A percentile compares a stretch with the other conserved stretches of the same genome.
These are phyloP conservation scores for Pelargonium myrrhifolium DNA, from an alignment of 441 rosid genomes.

Conservation along the genomic window DNA sequence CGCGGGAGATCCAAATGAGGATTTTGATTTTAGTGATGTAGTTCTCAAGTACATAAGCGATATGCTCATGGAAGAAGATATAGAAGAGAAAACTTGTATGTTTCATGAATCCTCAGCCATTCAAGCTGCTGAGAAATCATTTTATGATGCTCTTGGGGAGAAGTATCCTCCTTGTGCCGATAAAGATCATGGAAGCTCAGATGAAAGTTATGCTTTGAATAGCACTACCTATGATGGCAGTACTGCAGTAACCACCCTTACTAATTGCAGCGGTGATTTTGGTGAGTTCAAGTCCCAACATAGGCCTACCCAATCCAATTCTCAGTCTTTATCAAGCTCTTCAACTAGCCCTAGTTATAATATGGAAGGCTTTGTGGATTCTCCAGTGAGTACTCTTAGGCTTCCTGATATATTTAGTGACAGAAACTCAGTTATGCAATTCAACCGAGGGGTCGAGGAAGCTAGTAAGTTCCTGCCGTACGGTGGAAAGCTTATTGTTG, in stretches of 20 bases:
- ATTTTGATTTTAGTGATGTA: constrained; percentile 35
- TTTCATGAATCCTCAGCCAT: constrained; percentile 41
- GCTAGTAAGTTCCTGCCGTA: constrained; percentile 39
- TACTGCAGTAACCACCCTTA: constrained; percentile 8
- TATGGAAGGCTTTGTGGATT: constrained; percentile 29
- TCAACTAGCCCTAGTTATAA: constrained; percentile 20
- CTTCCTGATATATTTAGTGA: constrained; percentile 31
- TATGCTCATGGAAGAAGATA: constrained; percentile 45
- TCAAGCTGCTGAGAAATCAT: constrained; percentile 39
- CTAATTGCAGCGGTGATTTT: constrained; percentile 15
- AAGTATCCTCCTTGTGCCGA: constrained; percentile 27
- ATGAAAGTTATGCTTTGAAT: constrained; percentile 16
- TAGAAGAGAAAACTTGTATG: constrained; percentile 35
- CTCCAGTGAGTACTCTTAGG: constrained; percentile 29
- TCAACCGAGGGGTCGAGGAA: constrained; percentile 37
- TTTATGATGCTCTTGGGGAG: constrained; percentile 38
- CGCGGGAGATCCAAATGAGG: constrained; percentile 26
- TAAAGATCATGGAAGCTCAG: constrained; percentile 15
- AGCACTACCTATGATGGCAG: constrained; percentile 11
- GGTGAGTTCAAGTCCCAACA: constrained; percentile 20
- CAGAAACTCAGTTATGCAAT: constrained; percentile 26
- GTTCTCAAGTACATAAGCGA: constrained; percentile 34
- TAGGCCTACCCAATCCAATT: constrained; percentile 22
- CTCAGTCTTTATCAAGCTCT: constrained; percentile 32
- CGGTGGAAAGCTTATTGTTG: constrained; percentile 14